Conservation (phyloP, 139 green algal species). For the Zygnema cylindricum region DNA sequence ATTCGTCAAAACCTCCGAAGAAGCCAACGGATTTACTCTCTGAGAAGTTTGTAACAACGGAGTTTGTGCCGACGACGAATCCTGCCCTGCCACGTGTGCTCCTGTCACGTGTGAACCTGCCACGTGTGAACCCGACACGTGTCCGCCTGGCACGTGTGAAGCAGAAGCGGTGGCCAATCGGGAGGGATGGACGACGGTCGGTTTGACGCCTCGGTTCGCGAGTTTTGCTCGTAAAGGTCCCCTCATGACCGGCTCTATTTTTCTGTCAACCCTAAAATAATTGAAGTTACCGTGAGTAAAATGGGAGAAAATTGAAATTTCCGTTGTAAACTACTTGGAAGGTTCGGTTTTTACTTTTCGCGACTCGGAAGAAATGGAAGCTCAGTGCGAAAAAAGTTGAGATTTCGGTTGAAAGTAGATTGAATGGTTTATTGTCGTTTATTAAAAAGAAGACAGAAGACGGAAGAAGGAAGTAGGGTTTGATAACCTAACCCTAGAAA, state of each 20-base stretch:
- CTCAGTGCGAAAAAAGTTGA: too few relatives aligned
- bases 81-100: background rate
- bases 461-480: too few relatives aligned
- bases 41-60: background rate
- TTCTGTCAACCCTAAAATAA: too few relatives aligned
- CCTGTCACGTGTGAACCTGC: background rate
- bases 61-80: background rate
- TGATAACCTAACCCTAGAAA: constrained; percentile 7
- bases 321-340: background rate
- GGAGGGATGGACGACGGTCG: too few relatives aligned
- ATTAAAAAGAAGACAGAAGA: too few relatives aligned
- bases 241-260: background rate
- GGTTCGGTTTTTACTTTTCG: background rate
- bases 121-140: background rate
- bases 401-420: too few relatives aligned
- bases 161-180: too few relatives aligned
- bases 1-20: background rate
- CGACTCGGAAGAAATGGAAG: too few relatives aligned
- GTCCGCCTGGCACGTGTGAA: background rate
- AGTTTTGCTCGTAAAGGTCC: background rate
- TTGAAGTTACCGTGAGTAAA: background rate
- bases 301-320: background rate
- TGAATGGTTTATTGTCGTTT: too few relatives aligned
- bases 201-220: background rate
- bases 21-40: background rate